A percentile compares a stretch with the other conserved stretches of the same genome.
Evolutionary conservation across 2,329 filamentous ascomycete genomes (phyloP).

Genomic region (Neofusicoccum sp.): DNA sequence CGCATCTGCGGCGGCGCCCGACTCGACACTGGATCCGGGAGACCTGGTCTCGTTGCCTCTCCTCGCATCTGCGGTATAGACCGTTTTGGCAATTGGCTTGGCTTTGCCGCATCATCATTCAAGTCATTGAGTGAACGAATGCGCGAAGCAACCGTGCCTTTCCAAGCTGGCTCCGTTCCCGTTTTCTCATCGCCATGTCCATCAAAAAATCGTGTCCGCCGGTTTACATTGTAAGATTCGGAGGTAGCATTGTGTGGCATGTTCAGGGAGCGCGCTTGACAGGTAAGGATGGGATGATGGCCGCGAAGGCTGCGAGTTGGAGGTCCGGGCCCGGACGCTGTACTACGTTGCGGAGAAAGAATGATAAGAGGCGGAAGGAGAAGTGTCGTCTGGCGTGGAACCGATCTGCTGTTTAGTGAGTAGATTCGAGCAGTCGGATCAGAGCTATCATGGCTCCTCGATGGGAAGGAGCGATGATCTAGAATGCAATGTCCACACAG

Average conservation of each 20-base stretch:
- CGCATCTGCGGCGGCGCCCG: background rate
- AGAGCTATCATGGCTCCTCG: background rate
- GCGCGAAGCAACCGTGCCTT: conserved; percentile 20
- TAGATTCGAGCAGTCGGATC: background rate
- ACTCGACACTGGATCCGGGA: background rate
- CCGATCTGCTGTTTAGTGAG: background rate
- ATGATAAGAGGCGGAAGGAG: background rate
- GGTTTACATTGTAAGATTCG: background rate
- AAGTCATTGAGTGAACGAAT: conserved; percentile 16
- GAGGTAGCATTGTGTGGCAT: background rate
- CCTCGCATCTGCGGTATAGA: background rate
- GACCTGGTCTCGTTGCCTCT: background rate
- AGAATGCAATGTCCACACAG: background rate
- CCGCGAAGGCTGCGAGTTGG: background rate
- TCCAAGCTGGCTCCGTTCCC: background rate
- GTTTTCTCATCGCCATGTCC: conserved; percentile 9
- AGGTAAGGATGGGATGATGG: background rate
- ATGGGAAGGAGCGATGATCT: conserved; percentile 3
- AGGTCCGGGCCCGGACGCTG: background rate
- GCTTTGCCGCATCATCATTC: background rate
- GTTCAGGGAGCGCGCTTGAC: background rate
- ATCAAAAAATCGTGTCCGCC: background rate
- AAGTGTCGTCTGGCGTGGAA: background rate
- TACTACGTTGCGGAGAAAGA: background rate
- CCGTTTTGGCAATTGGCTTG: background rate